Conservation (phyloP, 73 alveolate species). For the Symbiodinium natans region DNA sequence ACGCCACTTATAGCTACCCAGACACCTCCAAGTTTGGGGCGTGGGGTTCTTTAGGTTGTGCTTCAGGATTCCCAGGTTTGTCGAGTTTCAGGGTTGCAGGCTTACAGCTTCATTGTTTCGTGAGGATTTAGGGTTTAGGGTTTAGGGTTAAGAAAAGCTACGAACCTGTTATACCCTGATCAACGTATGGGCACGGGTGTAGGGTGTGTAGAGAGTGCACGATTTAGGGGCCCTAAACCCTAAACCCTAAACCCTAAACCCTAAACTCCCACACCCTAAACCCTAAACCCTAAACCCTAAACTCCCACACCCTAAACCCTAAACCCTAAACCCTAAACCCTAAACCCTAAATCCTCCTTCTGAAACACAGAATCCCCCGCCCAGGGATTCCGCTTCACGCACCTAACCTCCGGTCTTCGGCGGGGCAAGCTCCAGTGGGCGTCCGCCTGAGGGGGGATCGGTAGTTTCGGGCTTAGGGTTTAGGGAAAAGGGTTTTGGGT, state of each 20-base stretch:
- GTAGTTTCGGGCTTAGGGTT: no score
- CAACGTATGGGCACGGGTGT: no score
- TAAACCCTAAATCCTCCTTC: background rate
- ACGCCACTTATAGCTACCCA: no score
- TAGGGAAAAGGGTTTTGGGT: no score
- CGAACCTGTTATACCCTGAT: no score
- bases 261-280: background rate
- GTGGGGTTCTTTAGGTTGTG: background rate
- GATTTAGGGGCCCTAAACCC: background rate
- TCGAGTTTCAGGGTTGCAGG: no score
- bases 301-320: background rate
- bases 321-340: background rate
- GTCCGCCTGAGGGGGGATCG: background rate
- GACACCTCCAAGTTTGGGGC: background rate
- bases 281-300: background rate
- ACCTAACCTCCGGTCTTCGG: background rate
- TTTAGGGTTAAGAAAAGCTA: no score
- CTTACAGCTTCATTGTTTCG: no score
- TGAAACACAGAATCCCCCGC: no score
- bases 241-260: background rate
- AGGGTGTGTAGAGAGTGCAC: no score
- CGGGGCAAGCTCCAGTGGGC: background rate
- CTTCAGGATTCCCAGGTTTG: no score
- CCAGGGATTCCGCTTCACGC: background rate
- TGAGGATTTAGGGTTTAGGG: no score